A percentile compares a stretch with the other conserved stretches of the same genome.
Conservation (phyloP, 2,329 filamentous ascomycete species). For the Didymosphaeria variabile region DNA sequence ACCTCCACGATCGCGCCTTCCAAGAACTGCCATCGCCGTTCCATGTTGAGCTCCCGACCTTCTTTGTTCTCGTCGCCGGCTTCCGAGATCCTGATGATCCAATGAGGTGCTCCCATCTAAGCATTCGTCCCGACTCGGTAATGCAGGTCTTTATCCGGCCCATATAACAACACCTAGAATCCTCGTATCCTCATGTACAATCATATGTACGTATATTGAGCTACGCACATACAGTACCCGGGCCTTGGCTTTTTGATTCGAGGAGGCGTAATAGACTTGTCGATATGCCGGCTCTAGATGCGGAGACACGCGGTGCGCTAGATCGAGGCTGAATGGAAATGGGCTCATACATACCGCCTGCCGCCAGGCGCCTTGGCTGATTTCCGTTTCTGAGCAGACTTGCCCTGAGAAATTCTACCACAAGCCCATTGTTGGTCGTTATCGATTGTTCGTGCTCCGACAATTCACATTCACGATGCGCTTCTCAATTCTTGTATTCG, state of each 20-base stretch:
- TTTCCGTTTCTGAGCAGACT: neutral
- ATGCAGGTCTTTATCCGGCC: slow-evolving; percentile 15
- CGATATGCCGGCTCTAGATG: slow-evolving; percentile 2
- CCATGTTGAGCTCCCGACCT: neutral
- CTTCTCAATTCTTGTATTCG: slow-evolving; percentile 28
- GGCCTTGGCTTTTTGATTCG: neutral
- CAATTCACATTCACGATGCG: slow-evolving; percentile 26
- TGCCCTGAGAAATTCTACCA: neutral
- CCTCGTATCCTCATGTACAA: slow-evolving; percentile 6
- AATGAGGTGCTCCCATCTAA: neutral
- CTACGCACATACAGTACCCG: slow-evolving; percentile 12
- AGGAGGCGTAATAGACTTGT: neutral
- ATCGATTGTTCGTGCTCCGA: neutral
- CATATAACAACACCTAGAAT: slow-evolving; percentile 7
- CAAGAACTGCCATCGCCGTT: neutral
- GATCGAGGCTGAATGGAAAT: slow-evolving; percentile 13
- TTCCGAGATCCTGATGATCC: neutral
- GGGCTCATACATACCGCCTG: slow-evolving; percentile 12
- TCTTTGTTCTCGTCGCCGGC: neutral
- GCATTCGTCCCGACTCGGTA: neutral
- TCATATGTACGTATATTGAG: slow-evolving; percentile 15
- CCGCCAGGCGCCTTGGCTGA: neutral
- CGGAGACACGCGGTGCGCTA: slow-evolving; percentile 7
- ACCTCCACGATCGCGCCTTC: neutral
- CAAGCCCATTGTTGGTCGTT: neutral